Base-by-base conservation (phyloP, 177 flowering plant species). In the Tripterygium wilfordii region DNA sequence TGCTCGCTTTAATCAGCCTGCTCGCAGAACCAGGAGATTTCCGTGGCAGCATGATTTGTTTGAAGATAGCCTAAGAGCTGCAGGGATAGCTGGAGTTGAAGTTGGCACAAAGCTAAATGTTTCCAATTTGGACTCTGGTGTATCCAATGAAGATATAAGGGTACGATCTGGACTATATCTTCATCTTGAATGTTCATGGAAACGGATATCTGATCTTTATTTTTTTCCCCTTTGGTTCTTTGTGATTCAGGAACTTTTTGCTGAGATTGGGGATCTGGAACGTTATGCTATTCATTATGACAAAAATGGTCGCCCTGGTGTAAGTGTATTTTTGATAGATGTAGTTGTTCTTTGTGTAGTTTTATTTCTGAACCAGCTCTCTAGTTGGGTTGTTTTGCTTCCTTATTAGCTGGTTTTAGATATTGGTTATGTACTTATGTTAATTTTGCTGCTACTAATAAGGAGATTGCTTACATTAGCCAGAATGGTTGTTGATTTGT, bases 91-190 rank as follows among this genome's bases (percentile, higher is more conserved):
- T 22, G 83, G 82, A 44, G 51, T 74, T 50, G 92, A 84, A 59
- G 68, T 67, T 65, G 95, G 88, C 42, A 71, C 88, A 33, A 89
- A 78, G 60, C 65, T 89, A 29, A 71, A 70, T 71, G 67, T 89
- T 41, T 84, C 95, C 53, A 89, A 86, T 73, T 74, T 89, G 80
- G 88, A 89, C 37, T 49, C 48, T 69, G 95, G 97, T 23, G 97
- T 89, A 40, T 63, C 88, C 25, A 86, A 77, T 61, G 86, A 89
- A 52, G 97, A 89, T 72, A 82, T 89, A 61, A 84, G 84, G 97
- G 97, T 86, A 75, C 61, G 48, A 12, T n/a, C 25, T 45, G 31
- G 48, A 53, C 33, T 37, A 49, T 45, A 31, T 32, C 55, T 54
- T 56, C 41, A 13, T 30, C 36, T 57, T 45, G 30, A 24, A 18